A percentile compares a stretch with the other conserved stretches of the same genome.
phyloP scores from a whole-genome alignment of 352 stramenopile genomes.

The Plasmopara viticola region DNA sequence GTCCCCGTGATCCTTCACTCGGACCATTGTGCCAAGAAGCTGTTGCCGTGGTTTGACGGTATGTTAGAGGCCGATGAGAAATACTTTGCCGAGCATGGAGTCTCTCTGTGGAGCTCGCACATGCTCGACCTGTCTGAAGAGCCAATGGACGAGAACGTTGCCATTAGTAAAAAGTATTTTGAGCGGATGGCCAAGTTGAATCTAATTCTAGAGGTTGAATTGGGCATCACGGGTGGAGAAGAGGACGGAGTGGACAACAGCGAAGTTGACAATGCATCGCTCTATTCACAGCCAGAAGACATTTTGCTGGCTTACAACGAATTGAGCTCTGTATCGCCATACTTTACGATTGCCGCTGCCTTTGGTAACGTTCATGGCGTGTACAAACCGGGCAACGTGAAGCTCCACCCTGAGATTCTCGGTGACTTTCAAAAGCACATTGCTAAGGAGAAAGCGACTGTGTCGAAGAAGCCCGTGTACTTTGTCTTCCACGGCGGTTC shows the following conservation, averaged over 20 bases:
- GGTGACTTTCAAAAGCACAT: slow-evolving; percentile 93
- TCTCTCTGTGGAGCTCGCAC: slow-evolving; percentile 96
- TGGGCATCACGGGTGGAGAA: slow-evolving; percentile 97
- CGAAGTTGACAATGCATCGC: slow-evolving; percentile 89
- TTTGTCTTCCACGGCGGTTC: slow-evolving; percentile 99
- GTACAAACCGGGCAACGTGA: slow-evolving; percentile 89
- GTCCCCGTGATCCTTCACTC: slow-evolving; percentile 97
- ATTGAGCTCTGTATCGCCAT: slow-evolving; percentile 85
- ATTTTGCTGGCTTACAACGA: slow-evolving; percentile 92
- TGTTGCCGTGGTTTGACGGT: slow-evolving; percentile 97
- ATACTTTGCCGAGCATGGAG: slow-evolving; percentile 92
- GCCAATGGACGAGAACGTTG: slow-evolving; percentile 97
- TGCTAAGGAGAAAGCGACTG: slow-evolving; percentile 50
- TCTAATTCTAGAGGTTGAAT: slow-evolving; percentile 97
- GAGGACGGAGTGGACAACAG: slow-evolving; percentile 98
- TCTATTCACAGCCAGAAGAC: slow-evolving; percentile 46
- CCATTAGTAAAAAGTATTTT: slow-evolving; percentile 96
- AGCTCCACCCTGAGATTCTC: slow-evolving; percentile 96
- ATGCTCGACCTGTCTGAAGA: slow-evolving; percentile 99
- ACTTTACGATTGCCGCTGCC: slow-evolving; percentile 93
- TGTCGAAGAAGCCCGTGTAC: slow-evolving; percentile 93
- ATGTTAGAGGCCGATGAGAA: slow-evolving; percentile 94
- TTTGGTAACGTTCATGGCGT: slow-evolving; percentile 52
- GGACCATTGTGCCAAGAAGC: slow-evolving; percentile 98
- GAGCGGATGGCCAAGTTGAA: slow-evolving; percentile 95